A percentile compares a stretch with the other conserved stretches of the same genome.
Evolutionary conservation across 2,329 filamentous ascomycete genomes (phyloP).

Genomic region (Emericellopsis cladophorae): DNA sequence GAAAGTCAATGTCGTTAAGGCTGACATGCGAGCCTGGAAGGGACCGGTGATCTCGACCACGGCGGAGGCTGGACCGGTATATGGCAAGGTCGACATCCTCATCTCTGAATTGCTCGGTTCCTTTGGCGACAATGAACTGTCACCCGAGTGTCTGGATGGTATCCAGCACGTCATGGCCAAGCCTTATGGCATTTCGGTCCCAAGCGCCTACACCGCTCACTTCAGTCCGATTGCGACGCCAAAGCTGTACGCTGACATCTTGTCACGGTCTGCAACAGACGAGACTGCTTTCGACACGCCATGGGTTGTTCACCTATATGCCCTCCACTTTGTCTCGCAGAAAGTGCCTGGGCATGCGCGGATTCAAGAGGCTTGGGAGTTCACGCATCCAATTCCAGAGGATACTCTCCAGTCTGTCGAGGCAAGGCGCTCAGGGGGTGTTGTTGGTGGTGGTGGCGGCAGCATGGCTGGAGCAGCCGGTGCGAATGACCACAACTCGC

Average conservation of each 20-base stretch:
- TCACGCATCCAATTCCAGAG: slow-evolving; percentile 59
- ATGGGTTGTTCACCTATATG: slow-evolving; percentile 87
- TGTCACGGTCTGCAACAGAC: slow-evolving; percentile 47
- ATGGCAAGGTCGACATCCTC: slow-evolving; percentile 74
- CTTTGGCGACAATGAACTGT: slow-evolving; percentile 94
- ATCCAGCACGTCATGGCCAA: slow-evolving; percentile 79
- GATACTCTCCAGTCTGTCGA: slow-evolving; percentile 41
- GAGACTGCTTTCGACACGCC: slow-evolving; percentile 74
- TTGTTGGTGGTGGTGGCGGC: slow-evolving; percentile 54
- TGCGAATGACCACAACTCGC: slow-evolving; percentile 81
- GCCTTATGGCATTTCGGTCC: slow-evolving; percentile 81
- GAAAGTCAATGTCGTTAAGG: slow-evolving; percentile 78
- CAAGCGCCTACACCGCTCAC: slow-evolving; percentile 84
- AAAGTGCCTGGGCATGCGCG: slow-evolving; percentile 40
- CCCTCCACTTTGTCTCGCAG: slow-evolving; percentile 74
- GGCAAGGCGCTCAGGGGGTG: slow-evolving; percentile 48
- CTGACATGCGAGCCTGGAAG: slow-evolving; percentile 94
- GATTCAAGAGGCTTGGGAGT: slow-evolving; percentile 74
- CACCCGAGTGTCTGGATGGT: slow-evolving; percentile 90
- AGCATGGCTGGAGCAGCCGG: slow-evolving; percentile 66
- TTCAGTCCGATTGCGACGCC: slow-evolving; percentile 86
- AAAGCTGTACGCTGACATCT: slow-evolving; percentile 71
- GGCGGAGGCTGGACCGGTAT: slow-evolving; percentile 27
- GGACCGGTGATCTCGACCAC: slow-evolving; percentile 50
- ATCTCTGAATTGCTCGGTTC: slow-evolving; percentile 90